A percentile compares a stretch with the other conserved stretches of the same genome.
Evolutionary conservation across 352 stramenopile genomes (phyloP).

Genomic region (Phytopythium vexans): DNA sequence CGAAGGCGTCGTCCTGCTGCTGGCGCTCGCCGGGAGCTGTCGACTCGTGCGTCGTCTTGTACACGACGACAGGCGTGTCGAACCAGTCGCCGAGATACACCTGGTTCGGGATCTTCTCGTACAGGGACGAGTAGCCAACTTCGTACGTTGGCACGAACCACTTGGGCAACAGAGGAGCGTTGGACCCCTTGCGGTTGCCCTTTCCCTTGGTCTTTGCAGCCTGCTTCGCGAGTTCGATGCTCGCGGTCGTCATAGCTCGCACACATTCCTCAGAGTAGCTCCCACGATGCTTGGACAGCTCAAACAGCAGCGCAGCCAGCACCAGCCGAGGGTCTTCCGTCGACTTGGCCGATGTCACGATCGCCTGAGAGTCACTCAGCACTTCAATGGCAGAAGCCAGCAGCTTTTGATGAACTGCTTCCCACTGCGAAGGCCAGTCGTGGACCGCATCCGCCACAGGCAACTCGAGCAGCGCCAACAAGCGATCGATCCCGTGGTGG

Average conservation of each 20-base stretch:
- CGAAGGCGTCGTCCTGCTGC: neutral
- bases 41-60: conserved; percentile 2
- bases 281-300: conserved; percentile 21
- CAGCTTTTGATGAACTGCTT: neutral
- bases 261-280: conserved; percentile 18
- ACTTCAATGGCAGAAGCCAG: neutral
- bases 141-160: conserved; percentile 9
- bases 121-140: conserved; percentile 4
- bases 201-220: conserved; percentile 2
- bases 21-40: neutral
- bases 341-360: conserved; percentile 2
- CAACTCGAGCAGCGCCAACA: conserved; percentile 4
- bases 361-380: conserved; percentile 2
- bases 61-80: conserved; percentile 5
- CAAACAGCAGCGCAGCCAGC: conserved; percentile 14
- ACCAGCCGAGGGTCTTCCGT: conserved; percentile 2
- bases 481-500: conserved; percentile 5
- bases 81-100: conserved; percentile 9
- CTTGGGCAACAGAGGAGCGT: conserved; percentile 1
- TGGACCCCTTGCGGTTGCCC: neutral
- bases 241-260: conserved; percentile 9
- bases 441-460: conserved; percentile 3
- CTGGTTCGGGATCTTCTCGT: conserved; percentile 7
- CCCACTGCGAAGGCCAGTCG: conserved; percentile 5
- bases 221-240: conserved; percentile 1